Base-by-base conservation (phyloP, 352 stramenopile species). In the Plasmopara viticola region DNA sequence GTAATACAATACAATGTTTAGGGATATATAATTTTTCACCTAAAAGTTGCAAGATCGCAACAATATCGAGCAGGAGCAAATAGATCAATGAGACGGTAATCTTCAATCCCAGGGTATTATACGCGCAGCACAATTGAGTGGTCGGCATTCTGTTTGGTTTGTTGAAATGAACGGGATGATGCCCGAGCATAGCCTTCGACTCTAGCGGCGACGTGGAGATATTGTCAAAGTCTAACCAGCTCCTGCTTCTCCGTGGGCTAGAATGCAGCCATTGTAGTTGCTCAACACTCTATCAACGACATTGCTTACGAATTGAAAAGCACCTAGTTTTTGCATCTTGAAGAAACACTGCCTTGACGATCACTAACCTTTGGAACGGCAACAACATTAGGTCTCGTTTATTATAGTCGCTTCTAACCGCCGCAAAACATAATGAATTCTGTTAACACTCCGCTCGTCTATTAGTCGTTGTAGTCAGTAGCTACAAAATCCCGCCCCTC, bases 81-180 rank as follows among this genome's bases (percentile, higher is more conserved):
- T 56, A 97, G 56, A 63, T 96, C 87, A 50, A 78, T 90, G 10
- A 95, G 52, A 29, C 80, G 75, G 49, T 97, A 86, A 58, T 97
- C 97, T 74, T 95, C 94, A 7, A 95, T 84, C 56, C 95, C 83
- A n/a, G 95, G 64, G 59, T 89, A 94, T 17, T 72, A 89, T 34
- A 86, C 76, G 29, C 68, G 84, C 30, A 94, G 63, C 1, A 53
- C 59, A 33, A 75, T 86, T 15, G 66, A 58, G 44, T 85, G 62
- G 35, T 82, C 66, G 0, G 51, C 58, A 25, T 87, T 74, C 4
- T 66, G 56, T 28, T 82, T 51, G 25, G 79, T 69, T 6, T 58
- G 61, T 45, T 77, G 64, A 48, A 88, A 88, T 33, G 87, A 58
- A 20, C 51, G 60, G n/a, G 72, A 72, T 31, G 88, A 68, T 10